These are phyloP conservation scores for Aspergillus funiculosus DNA, from an alignment of 495 filamentous ascomycete genomes.

Conservation along the genomic window DNA sequence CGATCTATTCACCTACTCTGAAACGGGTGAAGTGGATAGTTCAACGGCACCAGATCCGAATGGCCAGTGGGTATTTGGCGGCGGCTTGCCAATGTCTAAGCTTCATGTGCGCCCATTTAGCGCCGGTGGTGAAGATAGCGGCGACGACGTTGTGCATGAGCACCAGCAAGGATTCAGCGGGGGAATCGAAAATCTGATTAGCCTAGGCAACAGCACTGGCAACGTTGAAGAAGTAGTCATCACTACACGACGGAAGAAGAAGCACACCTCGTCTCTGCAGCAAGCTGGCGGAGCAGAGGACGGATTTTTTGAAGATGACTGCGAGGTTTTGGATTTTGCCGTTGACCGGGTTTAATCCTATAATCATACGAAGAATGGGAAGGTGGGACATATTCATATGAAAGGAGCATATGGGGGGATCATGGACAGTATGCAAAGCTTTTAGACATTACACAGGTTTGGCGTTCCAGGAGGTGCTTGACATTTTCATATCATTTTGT, in stretches of 20 bases:
- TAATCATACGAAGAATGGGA: background rate
- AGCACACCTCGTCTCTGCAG: constrained; percentile 29
- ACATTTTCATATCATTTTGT: constrained; percentile 9
- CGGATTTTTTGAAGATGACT: constrained; percentile 92
- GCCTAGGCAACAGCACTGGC: constrained; percentile 53
- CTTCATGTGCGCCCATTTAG: constrained; percentile 53
- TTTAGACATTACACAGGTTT: constrained; percentile 21
- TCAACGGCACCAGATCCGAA: constrained; percentile 21
- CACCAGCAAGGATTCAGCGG: constrained; percentile 32
- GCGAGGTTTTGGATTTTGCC: constrained; percentile 87
- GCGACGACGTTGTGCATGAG: constrained; percentile 39
- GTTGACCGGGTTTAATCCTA: constrained; percentile 65
- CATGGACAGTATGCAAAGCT: constrained; percentile 9
- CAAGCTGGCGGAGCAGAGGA: constrained; percentile 54
- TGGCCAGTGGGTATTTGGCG: constrained; percentile 67
- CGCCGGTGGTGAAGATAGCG: constrained; percentile 49
- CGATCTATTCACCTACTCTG: constrained; percentile 55
- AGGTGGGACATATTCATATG: constrained; percentile 9
- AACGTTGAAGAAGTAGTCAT: constrained; percentile 74
- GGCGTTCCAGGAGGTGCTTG: constrained; percentile 19
- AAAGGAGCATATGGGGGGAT: constrained; percentile 10
- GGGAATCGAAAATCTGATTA: constrained; percentile 49
- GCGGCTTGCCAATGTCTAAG: constrained; percentile 52
- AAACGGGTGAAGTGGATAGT: constrained; percentile 18
- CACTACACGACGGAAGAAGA: constrained; percentile 66